Percentiles rank a stretch among this genome's conserved stretches.
Evolutionary conservation across 495 filamentous ascomycete genomes (phyloP).

Genomic region (Chaetomidium leptoderma): DNA sequence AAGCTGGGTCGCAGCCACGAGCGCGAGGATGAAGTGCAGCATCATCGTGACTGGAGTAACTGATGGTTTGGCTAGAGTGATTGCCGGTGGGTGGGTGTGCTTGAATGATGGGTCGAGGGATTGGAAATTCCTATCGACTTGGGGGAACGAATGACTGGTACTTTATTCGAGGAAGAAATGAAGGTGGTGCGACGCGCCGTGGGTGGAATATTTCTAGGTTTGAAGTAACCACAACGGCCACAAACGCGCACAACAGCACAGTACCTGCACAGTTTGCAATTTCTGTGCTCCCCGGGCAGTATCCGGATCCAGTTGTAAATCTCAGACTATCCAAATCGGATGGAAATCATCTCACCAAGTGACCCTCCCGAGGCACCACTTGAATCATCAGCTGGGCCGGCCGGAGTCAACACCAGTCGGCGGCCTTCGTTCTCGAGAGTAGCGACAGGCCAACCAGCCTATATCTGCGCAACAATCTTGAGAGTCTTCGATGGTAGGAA

Average conservation of each 20-base stretch:
- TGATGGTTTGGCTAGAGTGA: slow-evolving; percentile 3
- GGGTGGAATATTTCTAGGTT: not conserved
- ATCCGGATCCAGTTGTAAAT: too few species aligned
- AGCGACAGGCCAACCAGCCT: not conserved
- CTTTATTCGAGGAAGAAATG: not conserved
- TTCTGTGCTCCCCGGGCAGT: not conserved
- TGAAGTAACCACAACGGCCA: not conserved
- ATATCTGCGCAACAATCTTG: not conserved
- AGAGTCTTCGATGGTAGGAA: not conserved
- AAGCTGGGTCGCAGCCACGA: slow-evolving; percentile 14
- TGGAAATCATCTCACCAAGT: not conserved
- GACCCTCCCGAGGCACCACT: not conserved
- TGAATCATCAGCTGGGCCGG: not conserved
- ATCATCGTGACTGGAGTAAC: not conserved
- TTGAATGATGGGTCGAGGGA: not conserved
- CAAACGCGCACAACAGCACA: slow-evolving; percentile 4
- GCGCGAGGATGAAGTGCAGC: slow-evolving; percentile 8
- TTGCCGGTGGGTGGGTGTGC: not conserved
- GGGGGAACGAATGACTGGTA: not conserved
- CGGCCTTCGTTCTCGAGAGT: not conserved
- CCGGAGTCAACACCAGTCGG: not conserved
- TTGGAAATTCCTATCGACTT: not conserved
- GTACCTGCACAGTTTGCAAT: slow-evolving; percentile 1
- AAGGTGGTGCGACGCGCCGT: too few species aligned
- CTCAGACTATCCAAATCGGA: not conserved